Conservation (phyloP, 345 rosid species). For the Boechera retrofracta region DNA sequence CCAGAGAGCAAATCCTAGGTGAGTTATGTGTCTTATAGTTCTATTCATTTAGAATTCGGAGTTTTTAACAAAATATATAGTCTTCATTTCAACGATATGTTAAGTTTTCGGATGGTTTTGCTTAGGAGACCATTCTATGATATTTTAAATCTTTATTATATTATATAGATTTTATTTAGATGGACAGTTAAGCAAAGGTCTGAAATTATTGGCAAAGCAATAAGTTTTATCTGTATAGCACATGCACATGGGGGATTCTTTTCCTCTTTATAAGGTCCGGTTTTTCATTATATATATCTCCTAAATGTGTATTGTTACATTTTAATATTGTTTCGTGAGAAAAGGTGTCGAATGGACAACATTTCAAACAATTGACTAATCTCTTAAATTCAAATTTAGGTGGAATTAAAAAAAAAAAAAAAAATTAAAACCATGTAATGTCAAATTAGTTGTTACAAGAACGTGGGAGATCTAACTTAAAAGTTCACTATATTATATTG, state of each 20-base stretch:
- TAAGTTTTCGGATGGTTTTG: slow-evolving; percentile 1
- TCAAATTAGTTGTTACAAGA: slow-evolving; percentile 43
- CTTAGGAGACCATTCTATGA: not conserved
- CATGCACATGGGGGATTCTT: slow-evolving; percentile 35
- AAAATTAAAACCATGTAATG: slow-evolving; percentile 20
- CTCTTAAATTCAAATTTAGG: slow-evolving; percentile 34
- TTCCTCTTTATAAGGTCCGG: slow-evolving; percentile 38
- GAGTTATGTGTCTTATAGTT: not conserved
- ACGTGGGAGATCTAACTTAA: slow-evolving; percentile 26
- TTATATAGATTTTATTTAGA: not conserved
- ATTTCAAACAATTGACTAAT: slow-evolving; percentile 26
- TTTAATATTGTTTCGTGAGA: slow-evolving; percentile 37
- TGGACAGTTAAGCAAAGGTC: slow-evolving; percentile 40
- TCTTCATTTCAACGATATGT: slow-evolving; percentile 17
- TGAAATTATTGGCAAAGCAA: slow-evolving; percentile 35
- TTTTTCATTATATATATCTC: slow-evolving; percentile 17
- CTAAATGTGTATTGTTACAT: slow-evolving; percentile 20
- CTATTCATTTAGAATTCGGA: not conserved
- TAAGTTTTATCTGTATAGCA: slow-evolving; percentile 41
- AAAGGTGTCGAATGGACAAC: slow-evolving; percentile 28
- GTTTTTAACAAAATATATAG: not conserved
- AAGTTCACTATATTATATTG: not conserved
- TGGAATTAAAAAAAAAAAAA: not conserved
- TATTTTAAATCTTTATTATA: not conserved
- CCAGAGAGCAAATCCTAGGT: not conserved